These are phyloP conservation scores for Hordeum pubiflorum DNA, from an alignment of 202 grass and related monocot genomes.

Conservation along the genomic window DNA sequence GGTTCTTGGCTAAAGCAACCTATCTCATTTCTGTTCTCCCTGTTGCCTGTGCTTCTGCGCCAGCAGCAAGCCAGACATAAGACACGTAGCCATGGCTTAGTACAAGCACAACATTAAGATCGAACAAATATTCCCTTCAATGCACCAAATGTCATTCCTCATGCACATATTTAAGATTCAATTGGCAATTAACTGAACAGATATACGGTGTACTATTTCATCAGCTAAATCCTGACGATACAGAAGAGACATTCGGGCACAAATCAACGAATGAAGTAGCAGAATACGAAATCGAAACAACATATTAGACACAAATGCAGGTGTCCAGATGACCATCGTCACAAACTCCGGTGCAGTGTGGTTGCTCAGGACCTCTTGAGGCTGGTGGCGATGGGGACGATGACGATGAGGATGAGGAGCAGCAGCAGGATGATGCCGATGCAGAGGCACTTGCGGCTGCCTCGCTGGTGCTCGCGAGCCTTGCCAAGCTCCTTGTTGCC, in stretches of 20 bases:
- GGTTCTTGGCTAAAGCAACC: neutral
- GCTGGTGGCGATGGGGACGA: slow-evolving; percentile 73
- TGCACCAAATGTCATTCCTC: neutral
- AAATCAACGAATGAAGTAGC: slow-evolving; percentile 25
- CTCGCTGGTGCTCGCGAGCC: slow-evolving; percentile 62
- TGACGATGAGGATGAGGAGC: slow-evolving; percentile 52
- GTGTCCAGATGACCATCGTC: slow-evolving; percentile 31
- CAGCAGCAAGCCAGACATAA: neutral
- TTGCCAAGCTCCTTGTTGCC: slow-evolving; percentile 67
- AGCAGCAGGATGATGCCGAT: slow-evolving; percentile 73
- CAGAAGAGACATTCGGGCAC: slow-evolving; percentile 18
- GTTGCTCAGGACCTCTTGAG: slow-evolving; percentile 40
- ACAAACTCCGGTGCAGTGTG: neutral
- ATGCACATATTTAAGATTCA: neutral
- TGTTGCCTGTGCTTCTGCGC: neutral
- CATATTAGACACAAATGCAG: slow-evolving; percentile 26
- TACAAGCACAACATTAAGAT: neutral
- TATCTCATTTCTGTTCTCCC: neutral
- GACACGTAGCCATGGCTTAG: neutral
- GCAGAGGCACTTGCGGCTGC: slow-evolving; percentile 77
- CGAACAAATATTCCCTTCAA: neutral
- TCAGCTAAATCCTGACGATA: slow-evolving; percentile 39
- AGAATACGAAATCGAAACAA: slow-evolving; percentile 27
- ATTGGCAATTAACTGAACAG: neutral
- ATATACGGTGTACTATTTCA: slow-evolving; percentile 23